Conservation (phyloP, 108 stramenopile species). For the Nitzschia sp. region DNA sequence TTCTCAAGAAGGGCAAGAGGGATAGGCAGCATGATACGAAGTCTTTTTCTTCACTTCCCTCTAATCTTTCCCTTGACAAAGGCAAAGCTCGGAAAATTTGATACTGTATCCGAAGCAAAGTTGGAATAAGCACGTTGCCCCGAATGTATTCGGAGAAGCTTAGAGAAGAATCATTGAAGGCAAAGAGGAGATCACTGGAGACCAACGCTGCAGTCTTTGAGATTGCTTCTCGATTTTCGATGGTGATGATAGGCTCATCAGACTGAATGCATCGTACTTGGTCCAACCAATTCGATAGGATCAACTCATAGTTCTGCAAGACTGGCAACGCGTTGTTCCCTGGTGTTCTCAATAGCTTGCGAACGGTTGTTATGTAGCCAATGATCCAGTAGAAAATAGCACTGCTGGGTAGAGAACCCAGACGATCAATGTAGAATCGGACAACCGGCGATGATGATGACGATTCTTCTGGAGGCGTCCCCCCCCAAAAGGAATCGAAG, state of each 20-base stretch:
- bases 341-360: background rate
- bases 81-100: background rate
- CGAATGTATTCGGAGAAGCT: background rate
- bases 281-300: conserved; percentile 14
- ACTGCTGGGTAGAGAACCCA: background rate
- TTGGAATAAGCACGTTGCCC: conserved; percentile 3
- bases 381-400: background rate
- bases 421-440: background rate
- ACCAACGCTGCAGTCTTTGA: background rate
- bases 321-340: background rate
- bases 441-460: background rate
- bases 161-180: no score
- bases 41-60: background rate
- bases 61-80: background rate
- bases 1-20: background rate
- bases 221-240: background rate
- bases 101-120: background rate
- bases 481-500: background rate
- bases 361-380: conserved; percentile 2
- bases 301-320: conserved; percentile 16
- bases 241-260: background rate
- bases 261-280: background rate
- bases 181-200: background rate
- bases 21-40: background rate
- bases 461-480: background rate